Base-by-base conservation (phyloP, 1,284 basidiomycete genomes). In the Sporisorium exsertum region DNA sequence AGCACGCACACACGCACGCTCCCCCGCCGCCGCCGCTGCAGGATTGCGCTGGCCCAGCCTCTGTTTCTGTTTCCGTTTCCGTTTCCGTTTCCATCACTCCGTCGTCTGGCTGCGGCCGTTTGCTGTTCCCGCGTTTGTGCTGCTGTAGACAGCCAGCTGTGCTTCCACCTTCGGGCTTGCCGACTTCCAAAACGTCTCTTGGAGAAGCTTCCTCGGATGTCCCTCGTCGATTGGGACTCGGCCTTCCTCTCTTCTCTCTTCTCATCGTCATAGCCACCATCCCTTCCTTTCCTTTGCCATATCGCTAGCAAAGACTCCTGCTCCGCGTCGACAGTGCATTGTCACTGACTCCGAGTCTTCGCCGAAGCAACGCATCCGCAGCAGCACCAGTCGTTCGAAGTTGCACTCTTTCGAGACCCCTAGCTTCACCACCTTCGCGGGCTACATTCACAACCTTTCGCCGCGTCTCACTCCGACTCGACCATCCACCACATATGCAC, bases 401-500 rank as follows among this genome's bases (percentile, higher is more conserved):
- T n/a, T n/a, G 35, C 24, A 49, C 18, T 20, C 9, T 7, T n/a
- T 20, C 49, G 27, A 5, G 26, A 7, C 26, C 29, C 27, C 18
- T 6, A 8, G 24, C 29, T 12, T 49, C 47, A 18, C 24, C 26
- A n/a, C 16, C 37, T 29, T 29, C 16, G 47, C n/a, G 5, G 16
- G 32, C 29, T n/a, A 8, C 47, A 29, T 49, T 27, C 27, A 16
- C 26, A 16, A 3, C 15, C 27, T 10, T 10, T 7, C 47, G 27
- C 16, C 47, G 26, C 47, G 9, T 29, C 3, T n/a, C 18, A n/a
- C 49, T 20, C 13, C 49, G 16, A 32, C n/a, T n/a, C 49, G 20
- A 35, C 55, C 26, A 5, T 27, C 27, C 1, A 22, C 35, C 37
- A 29, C 42, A 35, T 26, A 67, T 67, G 64, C 43, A n/a, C 10